phyloP scores from a whole-genome alignment of 441 rosid genomes.

The Raphanus hybrid region DNA sequence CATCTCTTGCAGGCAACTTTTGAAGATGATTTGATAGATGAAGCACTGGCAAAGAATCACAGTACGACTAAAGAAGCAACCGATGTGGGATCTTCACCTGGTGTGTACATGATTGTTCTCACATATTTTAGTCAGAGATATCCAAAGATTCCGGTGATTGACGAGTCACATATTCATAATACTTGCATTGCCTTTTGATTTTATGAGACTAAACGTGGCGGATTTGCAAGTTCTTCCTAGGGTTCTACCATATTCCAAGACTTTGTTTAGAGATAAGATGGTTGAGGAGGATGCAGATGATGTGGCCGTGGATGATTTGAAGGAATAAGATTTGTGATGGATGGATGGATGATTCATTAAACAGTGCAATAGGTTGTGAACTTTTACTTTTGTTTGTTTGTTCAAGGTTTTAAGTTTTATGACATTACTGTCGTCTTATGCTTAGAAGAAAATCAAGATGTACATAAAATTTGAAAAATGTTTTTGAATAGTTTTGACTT shows the following conservation, averaged over 20 bases:
- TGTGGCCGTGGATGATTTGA: slow-evolving; percentile 36
- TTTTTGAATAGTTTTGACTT: too few relatives aligned
- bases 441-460: too few relatives aligned
- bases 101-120: slow-evolving; percentile 76
- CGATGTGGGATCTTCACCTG: slow-evolving; percentile 67
- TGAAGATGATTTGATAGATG: slow-evolving; percentile 87
- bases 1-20: slow-evolving; percentile 73
- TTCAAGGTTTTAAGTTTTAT: not conserved
- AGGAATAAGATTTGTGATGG: slow-evolving; percentile 42
- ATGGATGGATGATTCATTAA: slow-evolving; percentile 19
- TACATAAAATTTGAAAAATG: too few relatives aligned
- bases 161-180: slow-evolving; percentile 77
- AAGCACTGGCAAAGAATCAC: slow-evolving; percentile 88
- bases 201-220: slow-evolving; percentile 93
- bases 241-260: slow-evolving; percentile 80
- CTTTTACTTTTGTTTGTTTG: slow-evolving; percentile 3
- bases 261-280: slow-evolving; percentile 78
- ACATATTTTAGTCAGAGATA: slow-evolving; percentile 98
- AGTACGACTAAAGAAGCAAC: slow-evolving; percentile 97
- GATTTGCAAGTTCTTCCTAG: slow-evolving; percentile 79
- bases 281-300: slow-evolving; percentile 66
- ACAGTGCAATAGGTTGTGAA: slow-evolving; percentile 2
- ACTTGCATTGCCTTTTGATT: slow-evolving; percentile 91
- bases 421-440: slow-evolving; percentile 14
- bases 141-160: slow-evolving; percentile 85